Evolutionary conservation across 2,329 filamentous ascomycete species (phyloP), one percentile per base, ranked within the genome.

Genomic region (Rachicladosporium sp.): DNA sequence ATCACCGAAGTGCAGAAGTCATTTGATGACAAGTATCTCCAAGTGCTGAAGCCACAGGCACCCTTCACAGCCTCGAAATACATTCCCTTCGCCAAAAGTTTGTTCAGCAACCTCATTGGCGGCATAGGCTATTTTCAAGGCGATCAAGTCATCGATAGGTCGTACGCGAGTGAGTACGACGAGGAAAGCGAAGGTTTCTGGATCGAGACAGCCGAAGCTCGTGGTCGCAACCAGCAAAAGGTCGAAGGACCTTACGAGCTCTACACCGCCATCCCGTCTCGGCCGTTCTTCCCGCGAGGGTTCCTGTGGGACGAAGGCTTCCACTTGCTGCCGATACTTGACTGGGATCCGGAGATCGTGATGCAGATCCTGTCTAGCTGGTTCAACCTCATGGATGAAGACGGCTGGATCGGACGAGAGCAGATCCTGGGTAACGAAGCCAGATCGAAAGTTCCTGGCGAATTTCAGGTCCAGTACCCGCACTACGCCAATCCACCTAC

Each of bases 241-340:
- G 63, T 80, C 1, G 87, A 93, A 55, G 85, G 85, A 0, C 86
- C 89, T 1, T 84, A 80, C 40, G 85, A 94, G 59, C 74, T 98
- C 2, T 96, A 88, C 58, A 93, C 88, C 4, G 85, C 80, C 52
- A 80, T 96, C 41, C 91, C 91, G 0, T 96, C 89, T 6, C 73
- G 91, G 4, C 84, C 91, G 0, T 98, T 98, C 68, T 98, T 98
- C 64, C 91, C 91, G 1, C 75, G 91, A 45, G 91, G 91, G 1
- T 98, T 98, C 59, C 70, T 96, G 3, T 98, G 91, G 91, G 91
- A 98, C 52, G 91, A 98, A 60, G 91, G 91, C 1, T 98, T 96
- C 63, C 91, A 98, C 55, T 69, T 98, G 29, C 68, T 94, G 35
- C 88, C 88, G 2, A 80, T 98, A 40, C 74, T 86, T 12, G 89